These are phyloP conservation scores for Avena insularis DNA, from an alignment of 176 grass and related monocot species.

Conservation along the genomic window DNA sequence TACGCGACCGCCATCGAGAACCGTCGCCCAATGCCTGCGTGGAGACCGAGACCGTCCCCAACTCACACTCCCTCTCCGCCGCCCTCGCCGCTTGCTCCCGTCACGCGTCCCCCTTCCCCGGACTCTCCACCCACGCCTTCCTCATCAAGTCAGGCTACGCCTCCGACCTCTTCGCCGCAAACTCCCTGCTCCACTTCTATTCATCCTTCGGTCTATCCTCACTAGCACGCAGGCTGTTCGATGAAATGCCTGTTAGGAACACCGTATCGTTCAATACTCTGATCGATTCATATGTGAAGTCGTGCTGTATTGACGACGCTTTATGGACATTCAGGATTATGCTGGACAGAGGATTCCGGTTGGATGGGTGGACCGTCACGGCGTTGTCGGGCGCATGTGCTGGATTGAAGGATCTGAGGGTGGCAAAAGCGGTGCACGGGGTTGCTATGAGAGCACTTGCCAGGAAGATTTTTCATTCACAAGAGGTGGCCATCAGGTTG, in stretches of 20 bases:
- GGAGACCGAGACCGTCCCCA: neutral
- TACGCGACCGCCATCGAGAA: constrained; percentile 27
- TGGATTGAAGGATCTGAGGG: constrained; percentile 28
- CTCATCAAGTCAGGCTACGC: constrained; percentile 56
- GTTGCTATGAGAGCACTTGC: constrained; percentile 33
- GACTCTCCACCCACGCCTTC: constrained; percentile 55
- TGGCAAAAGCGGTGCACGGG: constrained; percentile 41
- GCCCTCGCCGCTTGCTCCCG: constrained; percentile 45
- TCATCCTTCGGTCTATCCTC: constrained; percentile 34
- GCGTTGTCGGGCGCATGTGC: neutral
- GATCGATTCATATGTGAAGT: constrained; percentile 25
- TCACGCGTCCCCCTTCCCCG: constrained; percentile 35
- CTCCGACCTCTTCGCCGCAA: constrained; percentile 50
- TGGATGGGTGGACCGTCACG: constrained; percentile 40
- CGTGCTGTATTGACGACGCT: neutral
- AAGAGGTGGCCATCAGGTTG: constrained; percentile 19
- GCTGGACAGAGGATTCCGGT: neutral
- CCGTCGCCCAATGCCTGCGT: neutral
- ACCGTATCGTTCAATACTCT: constrained; percentile 51
- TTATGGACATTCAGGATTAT: constrained; percentile 38
- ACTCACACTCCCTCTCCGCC: constrained; percentile 46
- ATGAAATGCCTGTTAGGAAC: constrained; percentile 43
- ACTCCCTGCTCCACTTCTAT: constrained; percentile 60
- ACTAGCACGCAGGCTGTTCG: constrained; percentile 30
- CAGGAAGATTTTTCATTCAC: neutral